Conservation (phyloP, 257 asterid species). For the Cynanchum wilfordii region DNA sequence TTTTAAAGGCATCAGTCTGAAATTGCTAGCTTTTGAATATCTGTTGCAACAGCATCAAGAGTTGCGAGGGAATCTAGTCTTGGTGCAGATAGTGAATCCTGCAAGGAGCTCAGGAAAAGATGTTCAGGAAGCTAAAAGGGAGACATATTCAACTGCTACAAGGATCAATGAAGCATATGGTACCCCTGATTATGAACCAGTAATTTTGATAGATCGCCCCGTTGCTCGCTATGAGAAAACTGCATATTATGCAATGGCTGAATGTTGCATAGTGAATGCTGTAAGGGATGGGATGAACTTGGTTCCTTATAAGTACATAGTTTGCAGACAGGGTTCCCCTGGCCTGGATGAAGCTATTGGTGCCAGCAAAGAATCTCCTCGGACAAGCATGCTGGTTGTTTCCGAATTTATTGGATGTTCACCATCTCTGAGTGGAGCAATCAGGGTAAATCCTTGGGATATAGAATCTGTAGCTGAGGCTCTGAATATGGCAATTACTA, state of each 20-base stretch:
- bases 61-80: slow-evolving; percentile 52
- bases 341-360: slow-evolving; percentile 45
- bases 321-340: slow-evolving; percentile 82
- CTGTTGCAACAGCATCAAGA: slow-evolving; percentile 48
- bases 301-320: slow-evolving; percentile 80
- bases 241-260: slow-evolving; percentile 85
- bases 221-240: slow-evolving; percentile 75
- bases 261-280: slow-evolving; percentile 89
- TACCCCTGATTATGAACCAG: slow-evolving; percentile 50
- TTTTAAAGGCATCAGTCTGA: slow-evolving; percentile 82
- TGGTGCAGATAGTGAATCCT: slow-evolving; percentile 88
- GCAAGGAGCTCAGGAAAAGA: slow-evolving; percentile 91
- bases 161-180: slow-evolving; percentile 65
- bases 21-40: slow-evolving; percentile 76
- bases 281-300: slow-evolving; percentile 97
- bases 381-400: slow-evolving; percentile 81
- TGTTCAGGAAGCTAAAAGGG: slow-evolving; percentile 76
- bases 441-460: slow-evolving; percentile 95
- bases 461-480: slow-evolving; percentile 89
- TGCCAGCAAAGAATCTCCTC: slow-evolving; percentile 37
- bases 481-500: slow-evolving; percentile 48
- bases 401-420: slow-evolving; percentile 93
- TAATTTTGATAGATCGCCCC: slow-evolving; percentile 68
- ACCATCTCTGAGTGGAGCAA: slow-evolving; percentile 87
- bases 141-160: slow-evolving; percentile 56